Evolutionary conservation across 768 basidiomycete genomes (phyloP), one percentile per base, ranked within the genome.

Genomic region (Zangia roseola): DNA sequence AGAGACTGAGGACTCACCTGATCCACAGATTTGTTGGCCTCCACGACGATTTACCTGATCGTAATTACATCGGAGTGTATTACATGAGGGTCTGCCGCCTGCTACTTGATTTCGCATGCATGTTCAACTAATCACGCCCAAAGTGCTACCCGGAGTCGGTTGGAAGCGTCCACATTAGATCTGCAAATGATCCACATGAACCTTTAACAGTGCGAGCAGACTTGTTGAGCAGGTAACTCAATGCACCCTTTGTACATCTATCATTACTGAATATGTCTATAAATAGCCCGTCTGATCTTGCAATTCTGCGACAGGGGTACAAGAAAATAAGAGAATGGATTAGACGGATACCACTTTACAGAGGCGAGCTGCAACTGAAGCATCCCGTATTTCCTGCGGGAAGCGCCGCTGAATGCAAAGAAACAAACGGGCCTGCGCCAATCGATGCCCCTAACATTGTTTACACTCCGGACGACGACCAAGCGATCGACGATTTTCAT

Each of bases 131-230:
- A 53, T 14, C 14, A 42, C 8, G 17, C 4, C 8, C 6, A 44
- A 12, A 67, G 65, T 47, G 62, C 50, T 75, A 83, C 57, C 80
- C 80, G 3, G 63, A 61, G 17, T 76, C 80, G 6, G 47, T 48
- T 7, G 81, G 81, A 6, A 67, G 69, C 41, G 69, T 79, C 17
- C 80, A 82, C 56, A 77, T 80, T 45, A 60, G 49, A 19, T 69
- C 72, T 14, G 74, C 68, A 4, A 45, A 66, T 4, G 65, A 80
- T 52, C 65, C 69, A 19, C 69, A 72, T 43, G 71, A 70, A 8
- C 62, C 68, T 14, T 65, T 70, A 12, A 58, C 65, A 38, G 81
- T 82, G 53, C 70, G 76, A 42, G 60, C 78, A 10, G 74, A 73
- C 19, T 80, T 69, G 57, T 66, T 81, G 19, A 64, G 72, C 35